Percentiles rank a stretch among this genome's conserved stretches.
These are phyloP conservation scores for Moricandia arvensis DNA, from an alignment of 345 rosid genomes.

Conservation along the genomic window DNA sequence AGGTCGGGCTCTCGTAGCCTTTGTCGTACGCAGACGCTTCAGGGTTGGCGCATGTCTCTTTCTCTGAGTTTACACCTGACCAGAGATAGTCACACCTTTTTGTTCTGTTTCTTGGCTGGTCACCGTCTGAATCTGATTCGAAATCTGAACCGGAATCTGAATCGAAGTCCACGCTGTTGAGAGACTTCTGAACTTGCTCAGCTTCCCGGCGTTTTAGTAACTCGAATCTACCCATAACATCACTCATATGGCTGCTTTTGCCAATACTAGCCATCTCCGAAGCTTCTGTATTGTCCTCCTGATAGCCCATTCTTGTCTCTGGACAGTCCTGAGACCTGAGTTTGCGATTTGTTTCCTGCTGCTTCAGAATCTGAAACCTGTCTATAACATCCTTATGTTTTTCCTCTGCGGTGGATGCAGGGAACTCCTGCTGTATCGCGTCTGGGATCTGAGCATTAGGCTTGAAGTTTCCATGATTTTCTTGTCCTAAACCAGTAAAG, in stretches of 20 bases:
- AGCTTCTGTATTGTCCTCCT: conserved; percentile 25
- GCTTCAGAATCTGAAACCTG: too few relatives aligned
- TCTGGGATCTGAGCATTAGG: conserved; percentile 16
- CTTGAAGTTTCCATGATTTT: conserved; percentile 27
- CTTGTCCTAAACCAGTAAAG: conserved; percentile 13
- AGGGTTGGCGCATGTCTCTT: conserved; percentile 2
- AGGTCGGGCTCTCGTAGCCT: conserved; percentile 46
- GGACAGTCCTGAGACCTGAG: conserved; percentile 16
- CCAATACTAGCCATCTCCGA: conserved; percentile 27
- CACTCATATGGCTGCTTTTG: conserved; percentile 39
- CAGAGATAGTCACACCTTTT: background rate
- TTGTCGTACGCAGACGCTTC: conserved; percentile 27
- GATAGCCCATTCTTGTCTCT: conserved; percentile 6
- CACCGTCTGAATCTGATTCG: conserved; percentile 14
- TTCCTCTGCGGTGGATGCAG: conserved; percentile 20
- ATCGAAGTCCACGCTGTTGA: conserved; percentile 20
- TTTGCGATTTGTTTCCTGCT: conserved; percentile 20
- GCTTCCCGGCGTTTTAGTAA: conserved; percentile 46
- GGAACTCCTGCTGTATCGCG: background rate
- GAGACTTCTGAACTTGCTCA: conserved; percentile 18
- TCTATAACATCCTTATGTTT: conserved; percentile 50
- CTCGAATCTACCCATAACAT: conserved; percentile 55
- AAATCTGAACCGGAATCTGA: conserved; percentile 22
- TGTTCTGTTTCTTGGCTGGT: conserved; percentile 13
- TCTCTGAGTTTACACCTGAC: conserved; percentile 3